Base-by-base conservation (phyloP, 352 stramenopile species). In the Phytophthora aleatoria region DNA sequence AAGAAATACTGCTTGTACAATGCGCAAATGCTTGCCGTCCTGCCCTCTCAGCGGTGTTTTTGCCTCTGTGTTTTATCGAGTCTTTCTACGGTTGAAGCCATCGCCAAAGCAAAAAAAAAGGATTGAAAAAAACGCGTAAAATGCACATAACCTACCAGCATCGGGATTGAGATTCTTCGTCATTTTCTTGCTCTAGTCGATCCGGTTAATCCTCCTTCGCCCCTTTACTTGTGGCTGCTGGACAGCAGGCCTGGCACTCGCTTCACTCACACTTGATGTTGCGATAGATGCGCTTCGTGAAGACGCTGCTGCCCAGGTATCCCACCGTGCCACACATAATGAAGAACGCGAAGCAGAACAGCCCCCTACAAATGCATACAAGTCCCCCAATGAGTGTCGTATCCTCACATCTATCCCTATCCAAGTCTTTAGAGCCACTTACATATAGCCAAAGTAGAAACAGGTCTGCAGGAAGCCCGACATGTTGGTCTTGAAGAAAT, bases 361-460 rank as follows among this genome's bases (percentile, higher is more conserved):
- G 63, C 9, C 82, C 83, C 86, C 85, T 96, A 62, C 39, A 81
- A 31, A 24, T 35, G 20, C 64, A 73, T 6, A 5, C 3, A 11
- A 54, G 6, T 24, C 11, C 24, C 33, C 20, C 54, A 38, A 6
- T 63, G 48, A 56, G 38, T 55, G 52, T 57, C 48, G 30, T 41
- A 9, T 3, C 26, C 5, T 20, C 3, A 27, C 30, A n/a, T n/a
- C n/a, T n/a, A n/a, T n/a, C n/a, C n/a, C n/a, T 41, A 39, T 15
- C 6, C n/a, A 35, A 27, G 33, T 30, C 30, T 24, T 36, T 5
- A 28, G 24, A 28, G 27, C 10, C 28, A 82, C 80, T 61, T 81
- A 97, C 93, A 98, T 99, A 84, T 99, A 99, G 62, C 97, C 96
- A 81, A 99, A 99, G 81, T 99, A 99, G 77, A 99, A 99, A 52